Conservation (phyloP, 2,329 filamentous ascomycete genomes). For the Sporothrix variecibatus region DNA sequence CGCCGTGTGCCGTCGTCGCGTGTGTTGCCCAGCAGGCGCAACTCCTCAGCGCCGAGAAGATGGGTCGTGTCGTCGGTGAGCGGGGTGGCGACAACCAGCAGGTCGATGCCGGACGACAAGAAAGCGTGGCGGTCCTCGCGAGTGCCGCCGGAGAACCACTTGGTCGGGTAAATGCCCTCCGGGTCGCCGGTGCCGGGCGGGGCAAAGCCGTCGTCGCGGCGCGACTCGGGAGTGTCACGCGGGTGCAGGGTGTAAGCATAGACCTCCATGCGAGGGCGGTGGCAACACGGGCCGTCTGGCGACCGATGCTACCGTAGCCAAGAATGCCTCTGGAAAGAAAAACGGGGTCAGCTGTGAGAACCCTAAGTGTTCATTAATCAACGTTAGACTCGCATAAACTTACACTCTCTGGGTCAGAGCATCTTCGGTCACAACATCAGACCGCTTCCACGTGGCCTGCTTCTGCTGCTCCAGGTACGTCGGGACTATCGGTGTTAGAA, state of each 20-base stretch:
- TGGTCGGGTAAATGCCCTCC: slow-evolving; percentile 49
- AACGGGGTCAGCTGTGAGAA: background rate
- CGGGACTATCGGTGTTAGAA: slow-evolving; percentile 41
- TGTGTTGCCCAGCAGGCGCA: slow-evolving; percentile 44
- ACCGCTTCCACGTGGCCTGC: slow-evolving; percentile 47
- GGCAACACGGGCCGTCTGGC: slow-evolving; percentile 58
- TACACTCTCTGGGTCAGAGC: slow-evolving; percentile 53
- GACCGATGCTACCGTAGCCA: slow-evolving; percentile 57
- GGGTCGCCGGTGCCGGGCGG: slow-evolving; percentile 65
- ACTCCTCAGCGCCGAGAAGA: slow-evolving; percentile 55
- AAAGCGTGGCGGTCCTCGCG: slow-evolving; percentile 52
- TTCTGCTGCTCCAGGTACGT: slow-evolving; percentile 49
- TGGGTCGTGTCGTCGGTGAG: slow-evolving; percentile 51
- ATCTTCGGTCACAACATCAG: slow-evolving; percentile 42
- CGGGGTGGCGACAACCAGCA: slow-evolving; percentile 55
- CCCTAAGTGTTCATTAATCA: background rate
- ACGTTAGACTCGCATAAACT: slow-evolving; percentile 31
- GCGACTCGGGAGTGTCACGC: slow-evolving; percentile 65
- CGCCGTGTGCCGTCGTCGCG: slow-evolving; percentile 35
- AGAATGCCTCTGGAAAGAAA: slow-evolving; percentile 49
- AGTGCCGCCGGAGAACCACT: slow-evolving; percentile 53
- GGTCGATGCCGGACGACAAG: slow-evolving; percentile 52
- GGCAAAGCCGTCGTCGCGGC: slow-evolving; percentile 65
- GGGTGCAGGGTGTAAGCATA: slow-evolving; percentile 74
- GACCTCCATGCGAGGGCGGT: slow-evolving; percentile 67